phyloP scores from a whole-genome alignment of 2,329 filamentous ascomycete species.

The Alternaria solani region DNA sequence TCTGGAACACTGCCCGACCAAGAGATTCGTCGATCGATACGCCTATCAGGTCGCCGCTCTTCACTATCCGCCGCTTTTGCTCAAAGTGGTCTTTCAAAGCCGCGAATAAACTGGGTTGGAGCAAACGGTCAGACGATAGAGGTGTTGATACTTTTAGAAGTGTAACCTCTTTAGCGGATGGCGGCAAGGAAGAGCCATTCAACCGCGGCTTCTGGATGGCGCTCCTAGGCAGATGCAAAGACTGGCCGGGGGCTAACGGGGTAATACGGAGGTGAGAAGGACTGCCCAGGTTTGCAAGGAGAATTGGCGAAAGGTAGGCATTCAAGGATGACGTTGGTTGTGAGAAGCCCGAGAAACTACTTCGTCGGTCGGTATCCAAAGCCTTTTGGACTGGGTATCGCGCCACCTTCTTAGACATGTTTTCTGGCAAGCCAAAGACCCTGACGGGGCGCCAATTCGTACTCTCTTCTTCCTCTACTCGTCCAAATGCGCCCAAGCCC shows the following conservation, averaged over 20 bases:
- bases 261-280: constrained; percentile 82
- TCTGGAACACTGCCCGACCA: constrained; percentile 80
- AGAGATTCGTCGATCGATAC: constrained; percentile 88
- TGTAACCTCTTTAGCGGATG: constrained; percentile 78
- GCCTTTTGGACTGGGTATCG: constrained; percentile 63
- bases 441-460: constrained; percentile 82
- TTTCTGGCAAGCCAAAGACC: constrained; percentile 87
- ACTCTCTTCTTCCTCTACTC: constrained; percentile 68
- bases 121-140: constrained; percentile 80
- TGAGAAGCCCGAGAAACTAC: constrained; percentile 56
- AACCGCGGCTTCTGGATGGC: constrained; percentile 55
- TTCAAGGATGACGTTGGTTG: constrained; percentile 36
- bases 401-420: constrained; percentile 61
- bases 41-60: constrained; percentile 85
- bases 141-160: constrained; percentile 90
- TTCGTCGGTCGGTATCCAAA: constrained; percentile 52
- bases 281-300: constrained; percentile 84
- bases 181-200: constrained; percentile 60
- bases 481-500: constrained; percentile 72
- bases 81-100: constrained; percentile 91
- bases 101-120: constrained; percentile 86
- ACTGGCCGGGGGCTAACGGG: constrained; percentile 66
- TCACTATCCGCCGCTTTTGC: constrained; percentile 79
- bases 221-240: constrained; percentile 40
- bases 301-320: constrained; percentile 82